Evolutionary conservation across 495 filamentous ascomycete genomes (phyloP).

Genomic region (Zalerion maritima): DNA sequence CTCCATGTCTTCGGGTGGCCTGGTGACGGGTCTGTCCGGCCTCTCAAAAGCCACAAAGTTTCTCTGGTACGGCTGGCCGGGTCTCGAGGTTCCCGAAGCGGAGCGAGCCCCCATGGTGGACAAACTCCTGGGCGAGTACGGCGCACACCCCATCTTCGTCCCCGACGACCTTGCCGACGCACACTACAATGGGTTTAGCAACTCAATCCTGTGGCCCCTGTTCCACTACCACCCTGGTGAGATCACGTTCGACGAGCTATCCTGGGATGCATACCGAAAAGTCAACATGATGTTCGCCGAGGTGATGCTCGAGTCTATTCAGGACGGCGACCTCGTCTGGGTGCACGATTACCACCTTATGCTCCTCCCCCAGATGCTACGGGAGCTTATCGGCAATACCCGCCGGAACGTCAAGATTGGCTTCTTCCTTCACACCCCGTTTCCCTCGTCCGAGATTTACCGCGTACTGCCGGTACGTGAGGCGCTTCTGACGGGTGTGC

Average conservation of each 20-base stretch:
- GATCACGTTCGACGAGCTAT: conserved; percentile 74
- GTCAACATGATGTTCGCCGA: conserved; percentile 81
- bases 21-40: conserved; percentile 82
- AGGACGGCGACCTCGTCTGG: conserved; percentile 78
- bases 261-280: conserved; percentile 75
- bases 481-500: conserved; percentile 60
- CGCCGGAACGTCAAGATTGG: conserved; percentile 79
- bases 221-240: conserved; percentile 95
- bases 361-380: conserved; percentile 74
- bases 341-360: conserved; percentile 95
- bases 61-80: conserved; percentile 97
- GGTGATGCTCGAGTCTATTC: conserved; percentile 52
- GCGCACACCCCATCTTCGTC: conserved; percentile 62
- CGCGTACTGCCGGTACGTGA: conserved; percentile 78
- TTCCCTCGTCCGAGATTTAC: conserved; percentile 86
- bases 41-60: conserved; percentile 84
- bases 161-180: conserved; percentile 64
- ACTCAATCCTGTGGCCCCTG: conserved; percentile 88
- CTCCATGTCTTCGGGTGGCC: conserved; percentile 86
- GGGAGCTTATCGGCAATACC: conserved; percentile 50
- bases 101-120: conserved; percentile 51
- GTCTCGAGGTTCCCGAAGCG: conserved; percentile 63
- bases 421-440: conserved; percentile 91
- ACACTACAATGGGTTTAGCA: conserved; percentile 79
- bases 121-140: conserved; percentile 56